Base-by-base conservation (phyloP, 2,329 filamentous ascomycete species). In the Talaromyces sp. region DNA sequence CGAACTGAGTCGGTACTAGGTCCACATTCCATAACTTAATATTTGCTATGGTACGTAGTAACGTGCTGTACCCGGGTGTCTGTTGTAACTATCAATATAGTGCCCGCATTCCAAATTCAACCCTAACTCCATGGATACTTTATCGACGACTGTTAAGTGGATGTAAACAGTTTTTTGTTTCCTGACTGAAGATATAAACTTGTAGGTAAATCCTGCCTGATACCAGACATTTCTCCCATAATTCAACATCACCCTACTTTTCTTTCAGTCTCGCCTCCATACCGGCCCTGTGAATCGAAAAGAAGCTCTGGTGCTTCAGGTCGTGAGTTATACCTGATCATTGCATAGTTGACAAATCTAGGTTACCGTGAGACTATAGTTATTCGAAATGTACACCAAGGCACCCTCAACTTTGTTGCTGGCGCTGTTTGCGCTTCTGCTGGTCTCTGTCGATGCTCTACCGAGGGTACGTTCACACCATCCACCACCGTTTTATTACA, bases 371-470 rank as follows among this genome's bases (percentile, higher is more conserved):
- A 12, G 2, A 35, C 6, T 37, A 21, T 23, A 11, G 40, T 31
- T 28, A 28, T 52, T 46, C 56, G 40, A 54, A 5, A 63, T 63
- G 61, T 35, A 59, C 44, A 44, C 42, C 46, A 42, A 40, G 23
- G 25, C 50, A n/a, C 14, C 37, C 12, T 37, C 56, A n/a, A 35
- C 44, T 37, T 33, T 63, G 9, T 39, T 63, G 1, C 14, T 56
- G 40, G 39, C 16, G 28, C 28, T 61, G 31, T 56, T 56, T 3
- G 44, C 48, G 21, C 31, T 54, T 25, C 23, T 63, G 14, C 6
- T 58, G 18, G 46, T 55, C 8, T 59, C 39, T 31, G 46, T 55
- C 5, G 44, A 46, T 35, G 61, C 61, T 63, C 31, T 63, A n/a
- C 61, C 61, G 6, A 55, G 48, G 37, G 61, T 60, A 63, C 14